Base-by-base conservation (phyloP, 2,329 filamentous ascomycete genomes). In the Ascochyta clinopodiicola region DNA sequence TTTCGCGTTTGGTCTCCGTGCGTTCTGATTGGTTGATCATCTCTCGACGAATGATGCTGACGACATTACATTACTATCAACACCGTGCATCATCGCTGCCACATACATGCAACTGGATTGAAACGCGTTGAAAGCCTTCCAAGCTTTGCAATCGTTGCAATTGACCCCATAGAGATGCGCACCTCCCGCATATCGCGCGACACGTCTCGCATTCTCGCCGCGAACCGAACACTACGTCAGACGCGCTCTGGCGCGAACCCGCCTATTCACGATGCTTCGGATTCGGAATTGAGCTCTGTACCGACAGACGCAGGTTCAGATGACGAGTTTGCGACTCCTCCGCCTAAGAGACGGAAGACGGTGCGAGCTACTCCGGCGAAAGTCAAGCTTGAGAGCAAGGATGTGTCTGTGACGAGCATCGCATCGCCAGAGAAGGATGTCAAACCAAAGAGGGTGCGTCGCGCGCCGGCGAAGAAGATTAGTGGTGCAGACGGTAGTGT, bases 291-390 rank as follows among this genome's bases (percentile, higher is more conserved):
- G 48, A 75, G 70, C 49, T 72, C 72, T 19, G 66, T 60, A 37
- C 68, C 70, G 4, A 56, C 62, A 31, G 65, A 69, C 6, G 64
- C 59, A 19, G 61, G 51, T 19, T 71, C 69, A 21, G 70, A 72
- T 32, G 56, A 35, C 19, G 61, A 64, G 19, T 61, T 57, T 24
- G 39, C 57, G 32, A 58, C 40, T 17, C 49, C 50, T 35, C 59
- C 52, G 31, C 67, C 59, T 60, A 86, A 84, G 66, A 80, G 80
- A 34, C 86, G 83, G 64, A 76, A 79, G 56, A 77, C 70, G 17
- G 51, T 68, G 52, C 66, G 71, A 62, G 46, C 64, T 49, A 36
- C 74, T 61, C 45, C 70, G 57, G 63, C 73, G 42, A 77, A 75
- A 55, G 67, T 70, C n/a, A 69, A 69, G 55, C 17, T 24, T 13